phyloP scores from a whole-genome alignment of 2,329 filamentous ascomycete species.

The Claviceps pazoutovae region DNA sequence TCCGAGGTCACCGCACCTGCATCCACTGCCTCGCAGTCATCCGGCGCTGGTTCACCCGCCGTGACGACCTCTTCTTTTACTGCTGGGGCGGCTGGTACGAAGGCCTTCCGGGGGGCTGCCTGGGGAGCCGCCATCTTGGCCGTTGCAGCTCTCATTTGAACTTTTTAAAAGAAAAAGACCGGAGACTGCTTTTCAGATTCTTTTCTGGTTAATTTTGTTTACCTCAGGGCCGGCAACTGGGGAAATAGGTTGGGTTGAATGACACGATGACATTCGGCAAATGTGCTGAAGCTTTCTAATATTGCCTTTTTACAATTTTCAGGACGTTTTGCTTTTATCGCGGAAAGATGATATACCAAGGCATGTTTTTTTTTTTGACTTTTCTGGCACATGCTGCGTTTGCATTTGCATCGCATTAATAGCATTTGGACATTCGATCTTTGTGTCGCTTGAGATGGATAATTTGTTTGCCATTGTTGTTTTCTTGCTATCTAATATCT shows the following conservation, averaged over 20 bases:
- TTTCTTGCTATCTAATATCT: neutral
- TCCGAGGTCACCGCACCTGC: slow-evolving; percentile 6
- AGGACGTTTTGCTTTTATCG: neutral
- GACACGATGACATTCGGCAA: neutral
- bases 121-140: slow-evolving; percentile 15
- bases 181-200: no score
- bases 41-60: slow-evolving; percentile 9
- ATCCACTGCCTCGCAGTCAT: neutral
- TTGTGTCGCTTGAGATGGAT: neutral
- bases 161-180: neutral
- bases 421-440: neutral
- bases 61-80: slow-evolving; percentile 17
- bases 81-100: slow-evolving; percentile 15
- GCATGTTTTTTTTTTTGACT: neutral
- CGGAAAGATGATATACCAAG: slow-evolving; percentile 1
- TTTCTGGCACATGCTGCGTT: neutral
- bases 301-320: neutral
- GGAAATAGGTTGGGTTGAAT: no score
- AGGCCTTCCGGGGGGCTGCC: slow-evolving; percentile 10
- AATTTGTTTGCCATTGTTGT: neutral
- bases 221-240: neutral
- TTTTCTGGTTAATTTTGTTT: no score
- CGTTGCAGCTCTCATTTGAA: slow-evolving; percentile 15
- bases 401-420: neutral
- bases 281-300: neutral